Conservation (phyloP, 805 yeast species). For the Groenewaldozyma salmanticensis region DNA sequence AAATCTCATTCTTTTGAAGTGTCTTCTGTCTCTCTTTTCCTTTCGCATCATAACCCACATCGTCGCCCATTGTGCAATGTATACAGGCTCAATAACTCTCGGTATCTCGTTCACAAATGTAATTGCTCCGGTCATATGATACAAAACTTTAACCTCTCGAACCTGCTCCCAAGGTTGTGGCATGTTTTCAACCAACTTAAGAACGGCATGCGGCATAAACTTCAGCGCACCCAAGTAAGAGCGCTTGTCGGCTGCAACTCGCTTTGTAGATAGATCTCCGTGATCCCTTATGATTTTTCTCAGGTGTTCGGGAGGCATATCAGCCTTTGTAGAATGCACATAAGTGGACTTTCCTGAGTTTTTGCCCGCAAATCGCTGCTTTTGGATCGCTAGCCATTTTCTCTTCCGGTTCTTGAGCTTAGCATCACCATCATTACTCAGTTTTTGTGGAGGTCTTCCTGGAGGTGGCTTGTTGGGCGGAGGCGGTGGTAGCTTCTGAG, state of each 20-base stretch:
- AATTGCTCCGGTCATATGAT: slow-evolving; percentile 88
- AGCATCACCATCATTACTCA: slow-evolving; percentile 4
- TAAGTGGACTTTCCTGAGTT: slow-evolving; percentile 32
- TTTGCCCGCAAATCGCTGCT: slow-evolving; percentile 39
- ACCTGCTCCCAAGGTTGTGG: slow-evolving; percentile 97
- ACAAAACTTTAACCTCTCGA: slow-evolving; percentile 78
- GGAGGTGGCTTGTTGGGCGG: slow-evolving; percentile 14
- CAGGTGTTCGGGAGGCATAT: slow-evolving; percentile 90
- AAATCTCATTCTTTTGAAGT: slow-evolving; percentile 83
- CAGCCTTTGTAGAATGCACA: slow-evolving; percentile 52
- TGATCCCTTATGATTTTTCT: slow-evolving; percentile 76
- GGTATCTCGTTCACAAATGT: slow-evolving; percentile 92
- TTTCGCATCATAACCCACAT: slow-evolving; percentile 89
- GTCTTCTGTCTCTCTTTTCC: slow-evolving; percentile 83
- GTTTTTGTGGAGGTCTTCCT: slow-evolving; percentile 2
- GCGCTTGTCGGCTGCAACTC: slow-evolving; percentile 74
- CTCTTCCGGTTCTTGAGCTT: slow-evolving; percentile 21
- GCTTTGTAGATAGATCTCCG: slow-evolving; percentile 72
- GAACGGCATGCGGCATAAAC: slow-evolving; percentile 90
- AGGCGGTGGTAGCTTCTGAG: slow-evolving; percentile 13
- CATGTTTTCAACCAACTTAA: slow-evolving; percentile 86
- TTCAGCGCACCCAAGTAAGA: slow-evolving; percentile 85
- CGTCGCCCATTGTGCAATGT: slow-evolving; percentile 91
- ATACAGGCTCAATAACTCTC: slow-evolving; percentile 84
- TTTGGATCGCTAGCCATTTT: slow-evolving; percentile 58